These are phyloP conservation scores for Chara braunii DNA, from an alignment of 139 green algal genomes.

Conservation along the genomic window DNA sequence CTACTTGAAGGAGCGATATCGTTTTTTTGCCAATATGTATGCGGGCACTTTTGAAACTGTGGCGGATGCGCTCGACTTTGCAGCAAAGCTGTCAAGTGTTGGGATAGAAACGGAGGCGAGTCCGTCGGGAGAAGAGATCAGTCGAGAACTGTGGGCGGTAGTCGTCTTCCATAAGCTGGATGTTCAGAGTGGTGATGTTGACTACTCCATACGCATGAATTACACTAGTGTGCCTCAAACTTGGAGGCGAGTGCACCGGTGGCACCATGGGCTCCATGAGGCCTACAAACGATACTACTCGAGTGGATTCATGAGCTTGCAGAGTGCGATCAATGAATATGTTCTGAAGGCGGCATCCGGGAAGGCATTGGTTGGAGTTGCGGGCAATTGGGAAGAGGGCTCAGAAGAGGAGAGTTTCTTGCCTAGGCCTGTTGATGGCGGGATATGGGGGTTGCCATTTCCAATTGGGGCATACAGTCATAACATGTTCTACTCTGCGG, in stretches of 20 bases:
- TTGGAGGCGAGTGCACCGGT: constrained; percentile 12
- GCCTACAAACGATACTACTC: constrained; percentile 33
- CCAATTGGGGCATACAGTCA: constrained; percentile 19
- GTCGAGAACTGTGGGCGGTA: constrained; percentile 19
- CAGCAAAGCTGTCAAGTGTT: not conserved
- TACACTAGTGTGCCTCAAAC: constrained; percentile 33
- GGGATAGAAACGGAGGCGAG: not conserved
- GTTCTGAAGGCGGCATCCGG: too few relatives aligned
- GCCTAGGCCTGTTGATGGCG: too few relatives aligned
- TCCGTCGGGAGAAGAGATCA: not conserved
- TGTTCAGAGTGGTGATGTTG: constrained; percentile 5
- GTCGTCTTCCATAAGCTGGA: constrained; percentile 27
- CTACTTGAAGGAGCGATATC: constrained; percentile 25
- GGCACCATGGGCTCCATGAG: constrained; percentile 2
- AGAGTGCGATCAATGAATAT: constrained; percentile 7
- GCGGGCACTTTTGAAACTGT: too few relatives aligned
- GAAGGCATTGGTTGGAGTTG: too few relatives aligned
- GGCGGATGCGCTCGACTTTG: not conserved
- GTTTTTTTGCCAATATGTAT: constrained; percentile 31
- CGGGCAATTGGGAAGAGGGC: too few relatives aligned
- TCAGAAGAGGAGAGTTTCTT: not conserved
- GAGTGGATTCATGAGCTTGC: constrained; percentile 32
- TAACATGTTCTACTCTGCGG: constrained; percentile 36
- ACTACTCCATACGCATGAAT: constrained; percentile 38
- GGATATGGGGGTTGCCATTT: constrained; percentile 32